phyloP scores from a whole-genome alignment of 768 basidiomycete genomes.

The Nidula microcarpa region DNA sequence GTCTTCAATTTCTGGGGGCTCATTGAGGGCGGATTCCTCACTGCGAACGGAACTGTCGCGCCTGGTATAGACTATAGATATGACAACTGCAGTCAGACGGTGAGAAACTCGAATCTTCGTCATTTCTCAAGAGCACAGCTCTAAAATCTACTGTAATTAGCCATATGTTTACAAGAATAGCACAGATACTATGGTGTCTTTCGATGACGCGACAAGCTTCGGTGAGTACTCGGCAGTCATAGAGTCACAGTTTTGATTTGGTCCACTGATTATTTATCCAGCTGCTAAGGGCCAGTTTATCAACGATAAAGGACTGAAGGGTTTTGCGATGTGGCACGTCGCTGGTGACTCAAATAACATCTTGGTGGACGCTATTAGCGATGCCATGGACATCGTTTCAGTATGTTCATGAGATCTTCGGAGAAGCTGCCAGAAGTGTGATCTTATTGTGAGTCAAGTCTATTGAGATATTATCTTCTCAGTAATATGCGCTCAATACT shows the following conservation, averaged over 20 bases:
- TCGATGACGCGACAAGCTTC: slow-evolving; percentile 62
- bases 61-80: slow-evolving; percentile 51
- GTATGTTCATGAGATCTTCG: slow-evolving; percentile 6
- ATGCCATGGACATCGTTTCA: slow-evolving; percentile 29
- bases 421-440: too few species aligned
- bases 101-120: slow-evolving; percentile 23
- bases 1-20: slow-evolving; percentile 61
- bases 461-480: too few species aligned
- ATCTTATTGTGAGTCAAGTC: too few species aligned
- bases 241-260: too few species aligned
- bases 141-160: slow-evolving; percentile 24
- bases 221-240: slow-evolving; percentile 17
- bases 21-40: slow-evolving; percentile 52
- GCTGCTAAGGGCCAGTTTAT: slow-evolving; percentile 62
- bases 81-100: slow-evolving; percentile 73
- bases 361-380: slow-evolving; percentile 51
- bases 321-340: slow-evolving; percentile 68
- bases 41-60: slow-evolving; percentile 37
- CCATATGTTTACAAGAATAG: slow-evolving; percentile 62
- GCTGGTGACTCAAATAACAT: slow-evolving; percentile 59
- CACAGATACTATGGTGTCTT: slow-evolving; percentile 59
- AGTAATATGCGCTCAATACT: too few species aligned
- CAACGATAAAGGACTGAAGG: slow-evolving; percentile 44
- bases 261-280: slow-evolving; percentile 8
- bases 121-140: not conserved